These are phyloP conservation scores for Sporothrix humicola DNA, from an alignment of 2,329 filamentous ascomycete genomes.

Conservation along the genomic window DNA sequence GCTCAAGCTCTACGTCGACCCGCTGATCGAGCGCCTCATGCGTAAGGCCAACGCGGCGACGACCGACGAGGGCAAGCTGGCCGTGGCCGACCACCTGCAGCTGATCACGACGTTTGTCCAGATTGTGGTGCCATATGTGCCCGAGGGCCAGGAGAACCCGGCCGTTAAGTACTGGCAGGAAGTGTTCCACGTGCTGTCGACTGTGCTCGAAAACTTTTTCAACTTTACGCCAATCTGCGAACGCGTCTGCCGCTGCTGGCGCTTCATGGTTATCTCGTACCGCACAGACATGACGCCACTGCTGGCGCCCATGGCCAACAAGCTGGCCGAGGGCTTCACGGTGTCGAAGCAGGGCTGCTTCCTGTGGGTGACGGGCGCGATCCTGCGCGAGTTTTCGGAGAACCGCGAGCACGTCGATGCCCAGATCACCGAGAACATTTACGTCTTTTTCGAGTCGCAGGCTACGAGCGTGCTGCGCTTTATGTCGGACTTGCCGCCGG, in stretches of 20 bases:
- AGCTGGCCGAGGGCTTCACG: constrained; percentile 83
- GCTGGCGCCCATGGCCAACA: constrained; percentile 83
- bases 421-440: constrained; percentile 84
- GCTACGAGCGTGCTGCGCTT: constrained; percentile 87
- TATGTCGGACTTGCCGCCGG: constrained; percentile 78
- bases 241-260: constrained; percentile 91
- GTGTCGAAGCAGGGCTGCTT: constrained; percentile 92
- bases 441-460: constrained; percentile 93
- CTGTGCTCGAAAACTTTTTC: constrained; percentile 86
- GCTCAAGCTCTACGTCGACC: constrained; percentile 91
- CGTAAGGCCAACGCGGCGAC: constrained; percentile 82
- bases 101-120: constrained; percentile 91
- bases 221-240: constrained; percentile 88
- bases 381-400: constrained; percentile 93
- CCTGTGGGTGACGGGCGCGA: constrained; percentile 96
- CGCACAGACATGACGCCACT: constrained; percentile 86
- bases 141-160: constrained; percentile 76
- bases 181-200: constrained; percentile 84
- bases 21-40: constrained; percentile 85
- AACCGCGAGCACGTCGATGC: constrained; percentile 83
- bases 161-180: constrained; percentile 97
- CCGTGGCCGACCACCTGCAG: constrained; percentile 89
- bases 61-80: constrained; percentile 81
- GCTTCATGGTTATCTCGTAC: constrained; percentile 96
- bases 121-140: constrained; percentile 73